Evolutionary conservation across 805 yeast genomes (phyloP).

Genomic region (Ogataea salicorniae): DNA sequence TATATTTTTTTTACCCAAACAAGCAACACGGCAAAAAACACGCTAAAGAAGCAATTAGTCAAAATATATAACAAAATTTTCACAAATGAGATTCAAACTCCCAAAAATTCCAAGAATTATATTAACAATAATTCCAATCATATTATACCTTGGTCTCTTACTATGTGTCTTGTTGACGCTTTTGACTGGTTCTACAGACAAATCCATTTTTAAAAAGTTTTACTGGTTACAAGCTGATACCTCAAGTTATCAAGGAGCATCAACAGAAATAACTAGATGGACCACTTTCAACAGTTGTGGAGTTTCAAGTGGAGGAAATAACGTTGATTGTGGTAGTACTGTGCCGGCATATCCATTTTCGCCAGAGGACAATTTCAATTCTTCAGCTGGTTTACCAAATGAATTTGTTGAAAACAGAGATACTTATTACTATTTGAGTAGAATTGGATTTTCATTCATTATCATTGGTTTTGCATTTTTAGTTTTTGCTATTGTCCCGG

Average conservation of each 20-base stretch:
- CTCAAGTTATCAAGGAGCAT: conserved; percentile 40
- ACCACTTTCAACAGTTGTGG: conserved; percentile 65
- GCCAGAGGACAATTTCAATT: conserved; percentile 68
- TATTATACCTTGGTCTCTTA: conserved; percentile 34
- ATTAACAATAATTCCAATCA: conserved; percentile 2
- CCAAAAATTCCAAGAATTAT: conserved; percentile 2
- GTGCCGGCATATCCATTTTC: conserved; percentile 82
- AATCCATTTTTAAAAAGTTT: conserved; percentile 49
- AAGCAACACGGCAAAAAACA: too few species aligned
- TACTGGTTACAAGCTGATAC: conserved; percentile 84
- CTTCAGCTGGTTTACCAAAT: conserved; percentile 43
- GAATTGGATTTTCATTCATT: conserved; percentile 64
- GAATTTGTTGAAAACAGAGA: conserved; percentile 44
- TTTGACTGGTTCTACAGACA: conserved; percentile 55
- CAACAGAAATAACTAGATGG: conserved; percentile 60
- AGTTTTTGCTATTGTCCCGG: conserved; percentile 40
- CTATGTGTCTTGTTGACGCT: conserved; percentile 57
- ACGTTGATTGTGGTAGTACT: conserved; percentile 46
- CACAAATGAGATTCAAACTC: too few species aligned
- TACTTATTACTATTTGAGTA: conserved; percentile 58
- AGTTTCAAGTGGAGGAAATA: conserved; percentile 34
- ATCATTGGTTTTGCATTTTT: conserved; percentile 53
- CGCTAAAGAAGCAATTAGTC: too few species aligned
- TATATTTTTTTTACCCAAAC: too few species aligned
- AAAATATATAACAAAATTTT: too few species aligned